phyloP scores from a whole-genome alignment of 2,329 filamentous ascomycete genomes.

The Domatiomyces globalis region DNA sequence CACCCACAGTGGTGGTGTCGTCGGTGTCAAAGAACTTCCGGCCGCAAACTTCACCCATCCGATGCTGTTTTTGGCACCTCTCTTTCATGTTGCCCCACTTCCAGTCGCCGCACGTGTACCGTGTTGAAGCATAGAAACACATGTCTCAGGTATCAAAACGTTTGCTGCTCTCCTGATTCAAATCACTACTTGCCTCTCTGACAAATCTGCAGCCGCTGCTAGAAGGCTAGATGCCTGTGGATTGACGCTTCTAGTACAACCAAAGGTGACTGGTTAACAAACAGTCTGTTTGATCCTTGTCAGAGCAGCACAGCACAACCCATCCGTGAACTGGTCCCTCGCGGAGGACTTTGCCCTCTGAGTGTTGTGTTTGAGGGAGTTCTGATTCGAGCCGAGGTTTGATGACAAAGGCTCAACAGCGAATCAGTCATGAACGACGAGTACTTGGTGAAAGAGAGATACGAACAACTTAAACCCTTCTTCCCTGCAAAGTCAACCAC shows the following conservation, averaged over 20 bases:
- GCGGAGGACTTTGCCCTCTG: not conserved
- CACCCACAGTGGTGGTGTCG: constrained; percentile 7
- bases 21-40: constrained; percentile 10
- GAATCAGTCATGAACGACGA: not conserved
- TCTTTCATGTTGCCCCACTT: constrained; percentile 20
- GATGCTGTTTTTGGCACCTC: constrained; percentile 15
- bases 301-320: not conserved
- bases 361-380: not conserved
- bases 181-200: not conserved
- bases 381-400: not conserved
- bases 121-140: constrained; percentile 16
- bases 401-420: not conserved
- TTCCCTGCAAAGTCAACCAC: not conserved
- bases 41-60: constrained; percentile 17
- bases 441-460: not conserved
- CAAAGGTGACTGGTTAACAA: not conserved
- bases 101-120: constrained; percentile 16
- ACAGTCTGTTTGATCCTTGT: not conserved
- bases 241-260: not conserved
- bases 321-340: not conserved
- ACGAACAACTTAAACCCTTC: not conserved
- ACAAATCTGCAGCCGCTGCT: not conserved
- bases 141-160: constrained; percentile 3
- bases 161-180: not conserved
- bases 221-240: not conserved